Base-by-base conservation (phyloP, 192 early-diverging fungal genomes). In the Paraglomus brasilianum region DNA sequence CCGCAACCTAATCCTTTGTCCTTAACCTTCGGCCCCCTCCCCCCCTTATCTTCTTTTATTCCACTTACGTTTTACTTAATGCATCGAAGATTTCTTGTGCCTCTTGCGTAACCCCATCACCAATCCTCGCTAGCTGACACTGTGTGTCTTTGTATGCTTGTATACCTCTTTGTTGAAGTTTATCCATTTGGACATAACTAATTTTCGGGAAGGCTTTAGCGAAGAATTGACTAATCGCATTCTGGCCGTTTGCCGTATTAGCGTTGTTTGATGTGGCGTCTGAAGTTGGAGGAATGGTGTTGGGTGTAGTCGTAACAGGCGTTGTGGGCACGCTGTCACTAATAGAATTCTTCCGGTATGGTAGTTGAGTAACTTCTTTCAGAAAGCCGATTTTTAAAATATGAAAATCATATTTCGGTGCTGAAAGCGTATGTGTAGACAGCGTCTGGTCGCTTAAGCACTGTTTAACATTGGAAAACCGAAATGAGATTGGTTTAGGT, bases 41-140 rank as follows among this genome's bases (percentile, higher is more conserved):
- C 30, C 30, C 30, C 1, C 30, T 30, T 30, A 30, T 30, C 30
- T 30, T 30, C 30, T 30, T 30, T 13, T 39, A 24, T 17, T 40
- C 43, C 19, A 69, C 86, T 72, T 82, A 88, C 78, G 92, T 93
- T 74, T 89, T 91, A 40, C 82, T 84, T 36, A 93, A 71, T 13
- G 91, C 92, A 73, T 93, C 89, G 72, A 93, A 93, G 60, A 93
- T 88, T 24, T 82, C 78, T 75, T 93, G 91, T 7, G 81, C 92
- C 76, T 83, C 79, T 42, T 84, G 80, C 53, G 87, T 87, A 17
- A 93, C 92, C 38, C 92, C 92, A 38, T 91, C 89, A 55, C 92
- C 92, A 70, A 91, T 89, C 44, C 85, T 81, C 8, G 84, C 81
- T 36, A 74, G 74, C 15, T 80, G 77, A 21, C 63, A 74, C 41